phyloP scores from a whole-genome alignment of 1,139 yeast species.

The Lodderomyces metapsilosis region DNA sequence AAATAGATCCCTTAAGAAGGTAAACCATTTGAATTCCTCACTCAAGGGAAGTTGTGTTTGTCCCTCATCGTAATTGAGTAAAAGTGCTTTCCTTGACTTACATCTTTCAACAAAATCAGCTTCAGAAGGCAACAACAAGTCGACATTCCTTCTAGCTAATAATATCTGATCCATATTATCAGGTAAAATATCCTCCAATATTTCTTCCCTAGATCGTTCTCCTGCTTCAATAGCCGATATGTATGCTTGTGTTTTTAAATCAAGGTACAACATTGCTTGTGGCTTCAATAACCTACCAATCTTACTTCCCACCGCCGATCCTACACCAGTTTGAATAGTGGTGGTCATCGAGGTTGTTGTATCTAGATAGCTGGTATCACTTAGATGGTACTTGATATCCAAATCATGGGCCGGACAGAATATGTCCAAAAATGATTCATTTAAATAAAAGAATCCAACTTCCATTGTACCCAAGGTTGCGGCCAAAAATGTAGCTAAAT shows the following conservation, averaged over 20 bases:
- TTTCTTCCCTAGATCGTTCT: slow-evolving; percentile 64
- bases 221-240: slow-evolving; percentile 82
- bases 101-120: slow-evolving; percentile 70
- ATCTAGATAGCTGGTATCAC: slow-evolving; percentile 19
- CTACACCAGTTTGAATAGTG: slow-evolving; percentile 39
- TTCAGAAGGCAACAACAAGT: slow-evolving; percentile 62
- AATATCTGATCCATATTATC: slow-evolving; percentile 52
- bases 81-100: slow-evolving; percentile 60
- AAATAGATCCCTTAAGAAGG: slow-evolving; percentile 57
- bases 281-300: slow-evolving; percentile 69
- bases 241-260: slow-evolving; percentile 91
- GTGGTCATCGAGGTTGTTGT: slow-evolving; percentile 24
- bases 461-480: slow-evolving; percentile 84
- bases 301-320: slow-evolving; percentile 37
- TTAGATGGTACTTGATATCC: slow-evolving; percentile 41
- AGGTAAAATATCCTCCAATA: slow-evolving; percentile 77
- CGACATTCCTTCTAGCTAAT: slow-evolving; percentile 22
- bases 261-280: slow-evolving; percentile 76
- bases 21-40: slow-evolving; percentile 34
- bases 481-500: slow-evolving; percentile 80
- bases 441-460: slow-evolving; percentile 82
- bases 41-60: slow-evolving; percentile 26
- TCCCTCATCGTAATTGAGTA: slow-evolving; percentile 39
- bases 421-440: slow-evolving; percentile 79
- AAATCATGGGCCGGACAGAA: slow-evolving; percentile 66